phyloP scores from a whole-genome alignment of 345 rosid genomes.

The Citrus trifoliata region DNA sequence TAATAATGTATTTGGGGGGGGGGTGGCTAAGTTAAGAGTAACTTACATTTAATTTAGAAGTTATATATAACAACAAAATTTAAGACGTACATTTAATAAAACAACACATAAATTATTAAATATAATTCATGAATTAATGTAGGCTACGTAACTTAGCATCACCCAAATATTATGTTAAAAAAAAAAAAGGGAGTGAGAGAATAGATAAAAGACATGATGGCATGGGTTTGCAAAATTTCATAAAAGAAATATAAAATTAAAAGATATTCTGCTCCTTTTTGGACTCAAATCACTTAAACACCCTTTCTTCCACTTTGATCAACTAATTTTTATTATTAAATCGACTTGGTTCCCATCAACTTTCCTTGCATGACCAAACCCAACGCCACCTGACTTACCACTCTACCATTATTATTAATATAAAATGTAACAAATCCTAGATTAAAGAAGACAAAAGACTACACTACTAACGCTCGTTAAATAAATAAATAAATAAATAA shows the following conservation, averaged over 20 bases:
- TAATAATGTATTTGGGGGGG: too few species aligned
- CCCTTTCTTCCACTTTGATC: neutral
- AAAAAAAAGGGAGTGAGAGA: neutral
- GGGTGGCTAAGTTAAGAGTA: too few species aligned
- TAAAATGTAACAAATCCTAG: neutral
- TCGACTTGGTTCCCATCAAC: neutral
- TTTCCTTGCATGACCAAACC: neutral
- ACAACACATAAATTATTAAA: too few species aligned
- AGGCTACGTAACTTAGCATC: too few species aligned
- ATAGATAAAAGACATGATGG: neutral
- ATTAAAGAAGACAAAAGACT: neutral
- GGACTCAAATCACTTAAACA: neutral
- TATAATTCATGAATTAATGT: too few species aligned
- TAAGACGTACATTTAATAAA: too few species aligned
- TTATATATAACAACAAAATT: too few species aligned
- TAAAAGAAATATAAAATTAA: neutral
- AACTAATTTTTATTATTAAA: neutral
- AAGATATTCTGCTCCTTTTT: neutral
- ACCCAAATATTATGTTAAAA: too few species aligned
- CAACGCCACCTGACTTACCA: neutral
- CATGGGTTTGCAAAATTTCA: constrained; percentile 6
- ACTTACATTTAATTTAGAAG: too few species aligned
- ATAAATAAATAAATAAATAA: too few species aligned
- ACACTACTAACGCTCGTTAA: neutral
- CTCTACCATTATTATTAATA: too few species aligned